phyloP scores from a whole-genome alignment of 768 basidiomycete genomes.

The Boletus subcaerulescens region DNA sequence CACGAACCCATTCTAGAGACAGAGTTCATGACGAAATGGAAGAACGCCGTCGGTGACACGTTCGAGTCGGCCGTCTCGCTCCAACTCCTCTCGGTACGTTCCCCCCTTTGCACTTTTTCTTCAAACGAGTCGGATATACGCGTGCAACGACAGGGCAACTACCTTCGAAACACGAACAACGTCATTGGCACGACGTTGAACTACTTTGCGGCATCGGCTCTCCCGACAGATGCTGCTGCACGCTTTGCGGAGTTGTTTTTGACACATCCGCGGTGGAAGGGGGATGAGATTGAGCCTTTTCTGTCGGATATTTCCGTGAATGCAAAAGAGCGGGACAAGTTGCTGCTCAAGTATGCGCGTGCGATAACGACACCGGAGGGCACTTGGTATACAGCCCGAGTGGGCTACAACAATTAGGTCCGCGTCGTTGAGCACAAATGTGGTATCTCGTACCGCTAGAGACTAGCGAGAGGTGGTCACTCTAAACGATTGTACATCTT shows the following conservation, averaged over 20 bases:
- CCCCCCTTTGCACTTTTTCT: background rate
- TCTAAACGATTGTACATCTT: too few species aligned
- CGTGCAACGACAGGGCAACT: conserved; percentile 65
- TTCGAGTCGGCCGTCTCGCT: conserved; percentile 65
- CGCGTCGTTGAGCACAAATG: background rate
- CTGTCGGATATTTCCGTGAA: conserved; percentile 80
- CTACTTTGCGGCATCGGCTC: conserved; percentile 72
- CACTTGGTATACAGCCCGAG: conserved; percentile 71
- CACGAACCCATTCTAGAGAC: conserved; percentile 55
- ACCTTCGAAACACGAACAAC: conserved; percentile 46
- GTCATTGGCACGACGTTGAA: conserved; percentile 42
- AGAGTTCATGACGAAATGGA: conserved; percentile 68
- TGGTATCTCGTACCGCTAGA: too few species aligned
- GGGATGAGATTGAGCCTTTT: conserved; percentile 79
- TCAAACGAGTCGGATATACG: background rate
- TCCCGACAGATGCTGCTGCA: conserved; percentile 74
- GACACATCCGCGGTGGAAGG: conserved; percentile 71
- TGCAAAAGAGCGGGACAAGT: conserved; percentile 81
- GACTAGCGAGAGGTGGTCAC: too few species aligned
- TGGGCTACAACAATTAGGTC: conserved; percentile 50
- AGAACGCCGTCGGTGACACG: conserved; percentile 68
- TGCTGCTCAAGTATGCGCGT: conserved; percentile 83
- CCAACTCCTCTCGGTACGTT: conserved; percentile 60
- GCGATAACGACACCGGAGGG: conserved; percentile 67
- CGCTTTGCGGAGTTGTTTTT: conserved; percentile 90